Evolutionary conservation across 805 yeast species (phyloP).

Genomic region (Suhomyces xylopsoci): DNA sequence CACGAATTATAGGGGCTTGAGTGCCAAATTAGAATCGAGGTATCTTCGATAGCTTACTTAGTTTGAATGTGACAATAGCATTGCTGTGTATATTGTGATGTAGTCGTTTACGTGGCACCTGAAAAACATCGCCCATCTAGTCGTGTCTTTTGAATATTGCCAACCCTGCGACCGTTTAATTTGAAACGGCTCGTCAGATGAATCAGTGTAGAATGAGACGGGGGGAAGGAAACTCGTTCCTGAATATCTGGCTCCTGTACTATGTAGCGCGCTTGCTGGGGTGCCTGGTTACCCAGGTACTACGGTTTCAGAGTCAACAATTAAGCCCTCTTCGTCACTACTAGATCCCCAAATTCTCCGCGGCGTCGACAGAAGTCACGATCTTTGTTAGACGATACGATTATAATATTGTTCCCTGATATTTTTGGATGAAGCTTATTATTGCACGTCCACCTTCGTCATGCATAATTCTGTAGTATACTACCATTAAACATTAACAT

Average conservation of each 20-base stretch:
- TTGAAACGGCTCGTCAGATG: background rate
- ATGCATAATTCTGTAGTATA: background rate
- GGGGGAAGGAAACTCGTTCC: background rate
- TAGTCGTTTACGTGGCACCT: background rate
- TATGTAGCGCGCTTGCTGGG: background rate
- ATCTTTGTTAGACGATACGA: background rate
- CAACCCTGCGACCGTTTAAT: background rate
- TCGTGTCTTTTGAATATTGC: background rate
- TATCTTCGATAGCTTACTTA: background rate
- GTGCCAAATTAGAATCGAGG: background rate
- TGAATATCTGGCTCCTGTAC: background rate
- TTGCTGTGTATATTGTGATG: background rate
- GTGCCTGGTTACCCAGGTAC: background rate
- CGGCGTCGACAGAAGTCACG: background rate
- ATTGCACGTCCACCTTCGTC: background rate
- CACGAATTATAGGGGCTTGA: background rate
- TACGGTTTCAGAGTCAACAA: background rate
- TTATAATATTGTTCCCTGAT: background rate
- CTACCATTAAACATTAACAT: background rate
- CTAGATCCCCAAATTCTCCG: background rate
- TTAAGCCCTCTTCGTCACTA: background rate
- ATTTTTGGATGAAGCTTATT: background rate
- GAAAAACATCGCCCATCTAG: background rate
- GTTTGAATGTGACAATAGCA: background rate
- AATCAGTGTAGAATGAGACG: background rate